Evolutionary conservation across 139 green algal genomes (phyloP), one percentile per base, ranked within the genome.

Genomic region (Marvania coccoides): DNA sequence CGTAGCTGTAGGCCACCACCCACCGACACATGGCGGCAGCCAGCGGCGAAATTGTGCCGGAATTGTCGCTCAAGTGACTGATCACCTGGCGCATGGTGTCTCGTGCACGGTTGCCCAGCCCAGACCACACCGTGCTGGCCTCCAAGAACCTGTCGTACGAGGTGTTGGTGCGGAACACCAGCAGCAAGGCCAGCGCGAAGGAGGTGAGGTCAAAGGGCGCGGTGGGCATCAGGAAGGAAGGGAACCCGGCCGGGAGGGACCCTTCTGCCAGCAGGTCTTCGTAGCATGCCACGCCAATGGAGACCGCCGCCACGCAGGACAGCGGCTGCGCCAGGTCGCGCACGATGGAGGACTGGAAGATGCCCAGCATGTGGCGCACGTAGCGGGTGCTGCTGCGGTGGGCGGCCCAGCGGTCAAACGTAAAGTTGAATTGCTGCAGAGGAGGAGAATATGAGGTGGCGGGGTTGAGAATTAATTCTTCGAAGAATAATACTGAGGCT

Each of bases 151-250:
- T 59, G 65, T 70, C 64, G 33, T 85, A 85, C 10, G 34, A 65
- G 12, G 54, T 71, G 71, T 85, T 85, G 54, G 78, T 84, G 31
- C 71, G 58, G 45, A 85, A 84, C n/a, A 79, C 74, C 4, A 86
- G 60, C 51, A 86, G 69, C 55, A 86, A 67, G 2, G 68, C 70
- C 19, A 86, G 69, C 15, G 73, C 72, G 70, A 80, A 79, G 34
- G 61, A 65, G 15, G 71, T 77, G 7, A 82, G 45, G 33, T 65
- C 60, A 34, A 84, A 80, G 26, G 63, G 53, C 51, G 56, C 39
- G 66, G 65, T 13, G 48, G 72, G 64, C 65, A 79, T 71, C 42
- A 64, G 6, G 53, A 47, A 5, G 42, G 65, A 34, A 70, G 65
- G 15, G 6, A 42, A n/a, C 45, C 56, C 9, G 23, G 37, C 58